Base-by-base conservation (phyloP, 1,284 basidiomycete species). In the Cutaneotrichosporon mucoides region DNA sequence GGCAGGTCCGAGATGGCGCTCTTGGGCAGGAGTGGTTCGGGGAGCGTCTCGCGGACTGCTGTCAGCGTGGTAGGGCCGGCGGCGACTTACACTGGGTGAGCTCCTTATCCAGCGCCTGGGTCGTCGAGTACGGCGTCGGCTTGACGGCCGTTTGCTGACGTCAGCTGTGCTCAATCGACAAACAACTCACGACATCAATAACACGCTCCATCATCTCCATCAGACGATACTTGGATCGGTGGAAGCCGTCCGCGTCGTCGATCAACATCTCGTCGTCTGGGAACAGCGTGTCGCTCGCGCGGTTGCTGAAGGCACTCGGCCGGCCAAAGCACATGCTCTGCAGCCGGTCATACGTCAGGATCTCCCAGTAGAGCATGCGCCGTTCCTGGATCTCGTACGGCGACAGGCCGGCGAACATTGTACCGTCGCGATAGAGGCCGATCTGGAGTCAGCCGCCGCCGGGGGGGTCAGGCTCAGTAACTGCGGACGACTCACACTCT, bases 271-370 rank as follows among this genome's bases (percentile, higher is more conserved):
- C 52, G 15, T 65, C 60, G 24, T 60, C 52, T 0, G 76, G 76
- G 45, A 73, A 66, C 55, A 70, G 66, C 3, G 75, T 73, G 62
- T 77, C 76, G 11, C 68, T 62, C 24, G 68, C 63, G 16, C 68
- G 65, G 55, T 73, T 71, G 34, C 62, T 68, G 2, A 71, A 66
- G 0, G 70, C 70, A 16, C 69, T 71, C 4, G 76, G 75, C 4
- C 75, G 68, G n/a, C 71, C 76, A 50, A 77, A 77, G 55, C 74
- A 77, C 49, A 76, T 62, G 8, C 74, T 68, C 65, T 77, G 76
- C 5, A 79, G 63, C 24, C 77, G 67, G 55, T 76, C 76, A 43
- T 76, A 73, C 4, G 73, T 72, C 34, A 77, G 66, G 24, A 77
- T 58, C 63, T 79, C 77, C 76, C 76, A 79, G 67, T 73, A 77